Base-by-base conservation (phyloP, 2,329 filamentous ascomycete genomes). In the Fonsecaea erecta region DNA sequence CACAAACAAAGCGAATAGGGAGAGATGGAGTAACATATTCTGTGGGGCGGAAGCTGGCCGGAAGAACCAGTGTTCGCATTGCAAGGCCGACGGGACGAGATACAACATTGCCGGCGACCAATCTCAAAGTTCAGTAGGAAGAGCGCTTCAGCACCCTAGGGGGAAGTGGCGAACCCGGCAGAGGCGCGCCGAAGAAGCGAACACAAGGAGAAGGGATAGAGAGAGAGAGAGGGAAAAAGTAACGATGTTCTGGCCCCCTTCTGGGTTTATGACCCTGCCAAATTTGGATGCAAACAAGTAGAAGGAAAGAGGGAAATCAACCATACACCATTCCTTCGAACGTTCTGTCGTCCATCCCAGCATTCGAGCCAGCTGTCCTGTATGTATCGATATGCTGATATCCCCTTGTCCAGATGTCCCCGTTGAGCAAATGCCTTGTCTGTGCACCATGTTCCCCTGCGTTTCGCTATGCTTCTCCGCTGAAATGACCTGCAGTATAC, bases 311-410 rank as follows among this genome's bases (percentile, higher is more conserved):
- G 43, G 18, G 43, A 48, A 48, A 48, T 18, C 43, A 48, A 24
- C 18, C 43, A 24, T 48, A 48, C 43, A 48, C 43, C 43, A 48
- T 48, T 21, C 43, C 43, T 24, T 48, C 18, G 18, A 48, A 48
- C 43, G 43, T 34, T 28, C 51, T 51, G 28, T 35, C 18, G 55
- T 46, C 28, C 37, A 32, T 30, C 21, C 26, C n/a, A 30, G 51
- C 37, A 46, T 7, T 48, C n/a, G 40, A 24, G 18, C 43, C 43
- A 48, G 24, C 9, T 28, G 26, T 52, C 30, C 18, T 43, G 40
- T 52, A 24, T 60, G 28, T 40, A 52, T 52, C 57, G 26, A 60
- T 52, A 30, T 24, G 21, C 18, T 52, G 57, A 51, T 40, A 52
- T n/a, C 30, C 26, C 21, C 40, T 14, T 51, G 32, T 14, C 18